Percentiles rank a stretch among this genome's conserved stretches.
Evolutionary conservation across 2,329 filamentous ascomycete genomes (phyloP).

Genomic region (Xylariaceae sp.): DNA sequence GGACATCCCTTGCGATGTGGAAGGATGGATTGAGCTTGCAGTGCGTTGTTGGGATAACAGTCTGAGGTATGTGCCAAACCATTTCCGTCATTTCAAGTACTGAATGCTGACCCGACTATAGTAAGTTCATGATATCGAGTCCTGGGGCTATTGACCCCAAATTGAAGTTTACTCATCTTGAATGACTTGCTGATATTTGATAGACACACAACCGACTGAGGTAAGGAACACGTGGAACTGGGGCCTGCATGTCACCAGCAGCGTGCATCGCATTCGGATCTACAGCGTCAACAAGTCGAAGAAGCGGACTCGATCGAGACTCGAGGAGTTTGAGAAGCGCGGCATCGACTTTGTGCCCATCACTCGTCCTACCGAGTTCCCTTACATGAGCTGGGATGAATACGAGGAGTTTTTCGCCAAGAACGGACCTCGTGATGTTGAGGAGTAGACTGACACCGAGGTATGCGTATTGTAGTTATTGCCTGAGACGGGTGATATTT

Average conservation of each 20-base stretch:
- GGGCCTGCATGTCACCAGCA: conserved; percentile 60
- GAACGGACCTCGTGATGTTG: conserved; percentile 26
- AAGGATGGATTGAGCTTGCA: conserved; percentile 57
- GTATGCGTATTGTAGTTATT: background rate
- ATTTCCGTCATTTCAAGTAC: background rate
- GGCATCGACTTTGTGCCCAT: conserved; percentile 47
- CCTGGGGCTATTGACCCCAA: too few species aligned
- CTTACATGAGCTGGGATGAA: conserved; percentile 23
- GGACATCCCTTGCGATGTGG: conserved; percentile 56
- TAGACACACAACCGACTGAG: conserved; percentile 55
- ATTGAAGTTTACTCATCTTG: too few species aligned
- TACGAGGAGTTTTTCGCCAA: conserved; percentile 24
- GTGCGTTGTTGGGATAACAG: conserved; percentile 58
- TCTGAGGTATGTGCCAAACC: conserved; percentile 14
- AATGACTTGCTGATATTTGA: background rate
- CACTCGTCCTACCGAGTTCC: conserved; percentile 36
- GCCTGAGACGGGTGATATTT: background rate
- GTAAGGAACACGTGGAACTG: conserved; percentile 57
- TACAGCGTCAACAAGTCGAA: conserved; percentile 57
- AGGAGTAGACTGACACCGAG: conserved; percentile 1
- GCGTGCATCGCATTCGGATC: conserved; percentile 54
- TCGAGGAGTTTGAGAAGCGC: conserved; percentile 47
- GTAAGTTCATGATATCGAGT: background rate
- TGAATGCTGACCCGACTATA: background rate
- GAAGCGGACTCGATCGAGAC: conserved; percentile 42